Percentiles rank a stretch among this genome's conserved stretches.
Evolutionary conservation across 108 stramenopile species (phyloP).

Genomic region (Phaeodactylum tricornutum): DNA sequence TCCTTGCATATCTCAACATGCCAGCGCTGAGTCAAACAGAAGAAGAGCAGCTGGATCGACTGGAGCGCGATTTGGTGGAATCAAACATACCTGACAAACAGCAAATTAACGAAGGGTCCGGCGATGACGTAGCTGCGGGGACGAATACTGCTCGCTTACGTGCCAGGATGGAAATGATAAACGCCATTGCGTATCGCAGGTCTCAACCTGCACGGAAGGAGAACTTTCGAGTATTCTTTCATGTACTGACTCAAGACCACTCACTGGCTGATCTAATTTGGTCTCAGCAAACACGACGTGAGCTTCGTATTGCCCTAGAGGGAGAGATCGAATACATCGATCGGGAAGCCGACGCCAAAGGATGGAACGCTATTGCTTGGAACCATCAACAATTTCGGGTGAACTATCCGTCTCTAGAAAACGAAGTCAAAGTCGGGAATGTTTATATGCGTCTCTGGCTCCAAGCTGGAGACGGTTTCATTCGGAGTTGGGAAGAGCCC

Average conservation of each 20-base stretch:
- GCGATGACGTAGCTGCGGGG: constrained; percentile 19
- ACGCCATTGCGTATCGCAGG: constrained; percentile 6
- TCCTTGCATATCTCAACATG: constrained; percentile 61
- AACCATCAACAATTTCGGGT: constrained; percentile 77
- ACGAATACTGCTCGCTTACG: constrained; percentile 48
- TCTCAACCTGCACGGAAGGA: constrained; percentile 1
- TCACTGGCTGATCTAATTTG: constrained; percentile 71
- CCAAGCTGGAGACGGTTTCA: constrained; percentile 60
- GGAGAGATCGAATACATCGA: constrained; percentile 49
- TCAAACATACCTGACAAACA: constrained; percentile 12
- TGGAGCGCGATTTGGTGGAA: constrained; percentile 39
- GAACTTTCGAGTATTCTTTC: constrained; percentile 27
- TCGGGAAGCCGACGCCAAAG: constrained; percentile 41
- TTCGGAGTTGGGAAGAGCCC: constrained; percentile 64
- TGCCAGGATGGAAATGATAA: constrained; percentile 29
- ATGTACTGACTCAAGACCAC: constrained; percentile 41
- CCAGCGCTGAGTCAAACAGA: constrained; percentile 51
- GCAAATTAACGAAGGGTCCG: background rate
- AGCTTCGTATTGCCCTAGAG: constrained; percentile 66
- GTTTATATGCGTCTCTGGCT: constrained; percentile 74
- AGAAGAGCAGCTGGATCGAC: constrained; percentile 55
- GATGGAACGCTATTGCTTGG: constrained; percentile 58
- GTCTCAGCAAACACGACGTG: constrained; percentile 67
- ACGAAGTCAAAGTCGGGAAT: constrained; percentile 57
- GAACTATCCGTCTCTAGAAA: constrained; percentile 53